These are phyloP conservation scores for Epichloe typhina DNA, from an alignment of 2,329 filamentous ascomycete genomes.

Conservation along the genomic window DNA sequence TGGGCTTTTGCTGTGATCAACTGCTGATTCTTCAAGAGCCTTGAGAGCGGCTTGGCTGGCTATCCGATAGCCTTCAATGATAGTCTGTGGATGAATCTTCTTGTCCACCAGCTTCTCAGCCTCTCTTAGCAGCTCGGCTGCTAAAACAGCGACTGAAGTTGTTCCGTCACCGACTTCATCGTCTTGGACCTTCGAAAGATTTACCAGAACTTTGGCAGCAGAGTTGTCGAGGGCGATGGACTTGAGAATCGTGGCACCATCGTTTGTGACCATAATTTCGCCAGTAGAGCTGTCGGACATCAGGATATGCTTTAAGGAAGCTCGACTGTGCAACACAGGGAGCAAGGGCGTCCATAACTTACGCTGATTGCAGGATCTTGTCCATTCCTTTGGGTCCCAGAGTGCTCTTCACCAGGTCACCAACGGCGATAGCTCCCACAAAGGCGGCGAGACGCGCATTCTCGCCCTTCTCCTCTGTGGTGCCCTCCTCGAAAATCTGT, in stretches of 20 bases:
- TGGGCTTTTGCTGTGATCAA: constrained; percentile 76
- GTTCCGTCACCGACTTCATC: constrained; percentile 98
- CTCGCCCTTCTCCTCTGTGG: constrained; percentile 95
- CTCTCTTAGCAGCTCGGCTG: constrained; percentile 87
- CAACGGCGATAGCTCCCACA: constrained; percentile 94
- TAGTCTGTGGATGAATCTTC: constrained; percentile 98
- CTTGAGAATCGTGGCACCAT: constrained; percentile 96
- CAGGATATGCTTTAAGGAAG: constrained; percentile 4
- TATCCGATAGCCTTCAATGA: constrained; percentile 98
- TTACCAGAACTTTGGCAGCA: constrained; percentile 94
- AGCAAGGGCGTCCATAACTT: constrained; percentile 25
- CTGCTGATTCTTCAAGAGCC: constrained; percentile 70
- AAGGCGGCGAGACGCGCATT: constrained; percentile 98
- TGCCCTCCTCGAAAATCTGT: constrained; percentile 95
- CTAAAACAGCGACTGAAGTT: constrained; percentile 91
- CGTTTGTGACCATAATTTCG: constrained; percentile 97
- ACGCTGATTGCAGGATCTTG: constrained; percentile 94
- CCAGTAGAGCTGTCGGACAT: constrained; percentile 59
- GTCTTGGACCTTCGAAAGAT: constrained; percentile 98
- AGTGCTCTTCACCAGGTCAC: constrained; percentile 94
- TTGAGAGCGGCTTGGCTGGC: constrained; percentile 78
- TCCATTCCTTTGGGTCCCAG: constrained; percentile 98
- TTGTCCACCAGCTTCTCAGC: constrained; percentile 94
- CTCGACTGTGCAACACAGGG: background rate
- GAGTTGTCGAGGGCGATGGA: constrained; percentile 97